Evolutionary conservation across 2,329 filamentous ascomycete species (phyloP).

Genomic region (Furcasterigmium sp.): DNA sequence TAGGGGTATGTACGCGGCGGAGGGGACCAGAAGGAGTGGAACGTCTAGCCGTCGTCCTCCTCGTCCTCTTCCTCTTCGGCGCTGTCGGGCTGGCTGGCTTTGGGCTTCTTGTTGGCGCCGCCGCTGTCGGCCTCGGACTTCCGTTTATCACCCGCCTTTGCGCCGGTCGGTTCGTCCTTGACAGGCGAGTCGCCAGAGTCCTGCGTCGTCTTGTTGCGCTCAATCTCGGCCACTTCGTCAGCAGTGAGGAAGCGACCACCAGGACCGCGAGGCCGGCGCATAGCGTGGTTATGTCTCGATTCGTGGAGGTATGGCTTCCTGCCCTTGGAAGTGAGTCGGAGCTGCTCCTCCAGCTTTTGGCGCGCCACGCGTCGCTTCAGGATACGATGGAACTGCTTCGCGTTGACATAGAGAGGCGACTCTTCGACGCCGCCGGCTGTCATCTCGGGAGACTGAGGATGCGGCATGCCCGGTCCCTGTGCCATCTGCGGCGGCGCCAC

Average conservation of each 20-base stretch:
- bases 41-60: slow-evolving; percentile 33
- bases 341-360: slow-evolving; percentile 87
- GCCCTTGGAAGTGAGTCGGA: slow-evolving; percentile 89
- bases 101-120: slow-evolving; percentile 51
- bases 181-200: slow-evolving; percentile 18
- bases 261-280: slow-evolving; percentile 89
- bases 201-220: slow-evolving; percentile 50
- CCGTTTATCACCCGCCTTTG: slow-evolving; percentile 45
- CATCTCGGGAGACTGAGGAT: slow-evolving; percentile 75
- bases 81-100: slow-evolving; percentile 40
- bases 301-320: slow-evolving; percentile 97
- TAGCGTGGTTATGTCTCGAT: slow-evolving; percentile 95
- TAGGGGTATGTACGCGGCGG: slow-evolving; percentile 1
- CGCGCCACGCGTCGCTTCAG: slow-evolving; percentile 89
- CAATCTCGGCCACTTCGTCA: slow-evolving; percentile 89
- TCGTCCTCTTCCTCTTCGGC: slow-evolving; percentile 35
- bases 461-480: slow-evolving; percentile 59
- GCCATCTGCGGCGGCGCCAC: slow-evolving; percentile 56
- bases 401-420: slow-evolving; percentile 94
- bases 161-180: not conserved
- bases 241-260: slow-evolving; percentile 94
- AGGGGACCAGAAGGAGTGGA: not conserved
- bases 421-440: slow-evolving; percentile 70
- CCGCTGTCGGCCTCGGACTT: slow-evolving; percentile 49
- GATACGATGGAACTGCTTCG: slow-evolving; percentile 97